Conservation (phyloP, 2,329 filamentous ascomycete species). For the Cladosporium sp. region DNA sequence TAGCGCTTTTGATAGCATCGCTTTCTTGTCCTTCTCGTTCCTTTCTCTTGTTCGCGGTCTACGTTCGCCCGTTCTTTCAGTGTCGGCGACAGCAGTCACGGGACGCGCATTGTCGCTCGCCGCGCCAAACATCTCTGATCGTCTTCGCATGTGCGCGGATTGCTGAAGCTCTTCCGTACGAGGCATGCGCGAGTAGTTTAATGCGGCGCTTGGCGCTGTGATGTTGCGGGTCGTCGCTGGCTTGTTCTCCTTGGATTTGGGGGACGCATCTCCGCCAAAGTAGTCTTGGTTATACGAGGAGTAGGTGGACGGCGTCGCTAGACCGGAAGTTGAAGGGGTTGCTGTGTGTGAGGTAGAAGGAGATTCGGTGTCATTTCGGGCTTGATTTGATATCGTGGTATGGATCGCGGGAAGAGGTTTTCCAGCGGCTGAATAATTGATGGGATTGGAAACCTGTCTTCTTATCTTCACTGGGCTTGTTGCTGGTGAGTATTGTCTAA, state of each 20-base stretch:
- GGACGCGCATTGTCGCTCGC: neutral
- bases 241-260: constrained; percentile 24
- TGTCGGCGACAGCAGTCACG: neutral
- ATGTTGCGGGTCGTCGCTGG: constrained; percentile 23
- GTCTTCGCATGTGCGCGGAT: constrained; percentile 4
- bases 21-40: constrained; percentile 64
- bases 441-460: constrained; percentile 10
- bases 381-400: constrained; percentile 4
- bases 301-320: constrained; percentile 29
- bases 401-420: neutral
- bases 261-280: constrained; percentile 27
- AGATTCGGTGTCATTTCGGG: constrained; percentile 29
- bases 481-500: constrained; percentile 3
- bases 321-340: constrained; percentile 23
- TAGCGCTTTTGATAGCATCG: constrained; percentile 91
- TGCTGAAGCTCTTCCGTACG: constrained; percentile 14
- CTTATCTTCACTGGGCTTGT: constrained; percentile 7
- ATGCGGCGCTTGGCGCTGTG: constrained; percentile 21
- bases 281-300: constrained; percentile 28
- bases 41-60: constrained; percentile 30
- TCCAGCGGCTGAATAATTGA: neutral
- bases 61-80: constrained; percentile 11
- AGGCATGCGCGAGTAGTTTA: constrained; percentile 14
- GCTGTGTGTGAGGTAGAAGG: constrained; percentile 21
- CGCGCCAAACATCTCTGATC: constrained; percentile 7